These are phyloP conservation scores for Rhodomyrtus tomentosa DNA, from an alignment of 345 rosid species.

Conservation along the genomic window DNA sequence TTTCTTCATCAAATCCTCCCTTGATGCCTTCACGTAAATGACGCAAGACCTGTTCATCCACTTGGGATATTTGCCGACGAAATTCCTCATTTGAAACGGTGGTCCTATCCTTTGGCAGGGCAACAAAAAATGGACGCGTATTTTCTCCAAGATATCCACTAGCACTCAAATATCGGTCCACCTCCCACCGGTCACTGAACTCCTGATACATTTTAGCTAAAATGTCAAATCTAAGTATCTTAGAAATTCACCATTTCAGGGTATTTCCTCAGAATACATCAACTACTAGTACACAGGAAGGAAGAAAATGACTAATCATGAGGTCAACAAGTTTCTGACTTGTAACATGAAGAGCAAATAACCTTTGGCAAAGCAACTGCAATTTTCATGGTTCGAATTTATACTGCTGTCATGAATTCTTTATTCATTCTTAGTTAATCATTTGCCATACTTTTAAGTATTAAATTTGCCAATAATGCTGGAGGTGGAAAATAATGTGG, in stretches of 20 bases:
- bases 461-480: neutral
- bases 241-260: neutral
- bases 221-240: neutral
- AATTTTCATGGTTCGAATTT: neutral
- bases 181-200: slow-evolving; percentile 76
- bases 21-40: slow-evolving; percentile 72
- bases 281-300: neutral
- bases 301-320: neutral
- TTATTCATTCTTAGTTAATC: neutral
- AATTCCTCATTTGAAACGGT: slow-evolving; percentile 82
- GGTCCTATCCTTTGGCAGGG: slow-evolving; percentile 80
- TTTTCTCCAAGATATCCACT: slow-evolving; percentile 94
- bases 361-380: neutral
- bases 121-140: slow-evolving; percentile 76
- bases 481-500: neutral
- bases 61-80: slow-evolving; percentile 74
- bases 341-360: neutral
- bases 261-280: neutral
- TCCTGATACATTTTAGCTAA: slow-evolving; percentile 36
- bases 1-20: slow-evolving; percentile 96
- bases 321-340: neutral
- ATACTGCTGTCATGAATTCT: neutral
- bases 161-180: slow-evolving; percentile 83
- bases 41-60: slow-evolving; percentile 53
- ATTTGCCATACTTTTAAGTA: neutral